A percentile compares a stretch with the other conserved stretches of the same genome.
Conservation (phyloP, 108 stramenopile species). For the Chaetoceros tenuissimus region DNA sequence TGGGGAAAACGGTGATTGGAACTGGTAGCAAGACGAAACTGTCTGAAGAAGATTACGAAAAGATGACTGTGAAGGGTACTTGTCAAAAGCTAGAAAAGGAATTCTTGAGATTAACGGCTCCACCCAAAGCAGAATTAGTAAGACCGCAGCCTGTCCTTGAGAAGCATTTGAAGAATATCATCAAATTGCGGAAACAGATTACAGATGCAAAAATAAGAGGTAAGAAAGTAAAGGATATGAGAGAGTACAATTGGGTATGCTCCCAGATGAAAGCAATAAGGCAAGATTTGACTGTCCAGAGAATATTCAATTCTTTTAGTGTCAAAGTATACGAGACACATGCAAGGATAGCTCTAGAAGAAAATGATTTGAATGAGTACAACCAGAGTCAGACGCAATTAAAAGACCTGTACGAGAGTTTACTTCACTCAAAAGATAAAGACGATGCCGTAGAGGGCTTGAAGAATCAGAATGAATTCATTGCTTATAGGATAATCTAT, state of each 20-base stretch:
- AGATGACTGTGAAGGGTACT: constrained; percentile 74
- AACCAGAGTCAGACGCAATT: constrained; percentile 96
- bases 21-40: constrained; percentile 23
- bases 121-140: constrained; percentile 59
- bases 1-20: constrained; percentile 63
- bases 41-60: constrained; percentile 51
- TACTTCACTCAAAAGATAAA: constrained; percentile 1
- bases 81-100: constrained; percentile 66
- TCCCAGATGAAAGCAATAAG: constrained; percentile 91
- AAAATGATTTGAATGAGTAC: constrained; percentile 81
- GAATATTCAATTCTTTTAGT: constrained; percentile 79
- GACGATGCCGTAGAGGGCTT: constrained; percentile 3
- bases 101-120: constrained; percentile 72
- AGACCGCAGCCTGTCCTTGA: constrained; percentile 51
- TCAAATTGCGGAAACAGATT: constrained; percentile 19
- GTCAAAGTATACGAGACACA: constrained; percentile 92
- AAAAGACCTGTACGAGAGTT: constrained; percentile 49
- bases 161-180: constrained; percentile 45
- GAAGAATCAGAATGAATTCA: constrained; percentile 56
- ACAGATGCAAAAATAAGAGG: too few relatives aligned
- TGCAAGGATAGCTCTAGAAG: constrained; percentile 88
- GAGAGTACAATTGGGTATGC: constrained; percentile 85
- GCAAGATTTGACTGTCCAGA: constrained; percentile 93
- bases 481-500: constrained; percentile 76
- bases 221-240: constrained; percentile 15